These are phyloP conservation scores for Penicillium parvum DNA, from an alignment of 495 filamentous ascomycete species.

Conservation along the genomic window DNA sequence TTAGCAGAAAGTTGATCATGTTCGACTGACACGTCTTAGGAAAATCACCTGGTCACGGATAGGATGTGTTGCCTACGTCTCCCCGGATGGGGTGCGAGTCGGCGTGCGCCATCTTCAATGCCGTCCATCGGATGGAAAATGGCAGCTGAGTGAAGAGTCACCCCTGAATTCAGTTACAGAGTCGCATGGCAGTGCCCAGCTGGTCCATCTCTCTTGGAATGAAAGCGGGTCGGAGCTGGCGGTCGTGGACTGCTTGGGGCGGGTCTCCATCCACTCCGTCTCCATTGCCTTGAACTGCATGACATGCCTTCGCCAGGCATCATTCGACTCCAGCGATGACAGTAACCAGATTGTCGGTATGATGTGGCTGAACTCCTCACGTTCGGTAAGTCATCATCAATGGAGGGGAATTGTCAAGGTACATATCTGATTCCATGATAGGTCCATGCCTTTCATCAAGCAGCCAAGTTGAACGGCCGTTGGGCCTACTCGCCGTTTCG, in stretches of 20 bases:
- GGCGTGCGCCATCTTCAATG: constrained; percentile 68
- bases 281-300: constrained; percentile 63
- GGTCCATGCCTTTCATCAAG: constrained; percentile 50
- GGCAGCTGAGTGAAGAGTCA: constrained; percentile 66
- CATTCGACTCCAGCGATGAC: constrained; percentile 63
- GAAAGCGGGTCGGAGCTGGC: constrained; percentile 69
- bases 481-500: constrained; percentile 50
- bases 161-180: constrained; percentile 40
- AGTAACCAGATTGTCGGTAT: constrained; percentile 72
- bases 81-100: constrained; percentile 61
- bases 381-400: constrained; percentile 41
- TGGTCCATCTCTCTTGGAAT: constrained; percentile 78
- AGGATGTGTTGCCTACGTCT: constrained; percentile 82
- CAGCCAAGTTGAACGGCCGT: constrained; percentile 44
- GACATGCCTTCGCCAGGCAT: constrained; percentile 47
- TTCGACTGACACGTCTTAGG: constrained; percentile 38
- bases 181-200: constrained; percentile 47
- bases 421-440: constrained; percentile 14
- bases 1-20: not conserved
- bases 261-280: constrained; percentile 63
- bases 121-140: constrained; percentile 64
- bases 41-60: constrained; percentile 84
- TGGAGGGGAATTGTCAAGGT: not conserved
- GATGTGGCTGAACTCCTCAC: constrained; percentile 70
- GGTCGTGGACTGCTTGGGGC: constrained; percentile 67